Base-by-base conservation (phyloP, 352 stramenopile species). In the Aphanomyces astaci region DNA sequence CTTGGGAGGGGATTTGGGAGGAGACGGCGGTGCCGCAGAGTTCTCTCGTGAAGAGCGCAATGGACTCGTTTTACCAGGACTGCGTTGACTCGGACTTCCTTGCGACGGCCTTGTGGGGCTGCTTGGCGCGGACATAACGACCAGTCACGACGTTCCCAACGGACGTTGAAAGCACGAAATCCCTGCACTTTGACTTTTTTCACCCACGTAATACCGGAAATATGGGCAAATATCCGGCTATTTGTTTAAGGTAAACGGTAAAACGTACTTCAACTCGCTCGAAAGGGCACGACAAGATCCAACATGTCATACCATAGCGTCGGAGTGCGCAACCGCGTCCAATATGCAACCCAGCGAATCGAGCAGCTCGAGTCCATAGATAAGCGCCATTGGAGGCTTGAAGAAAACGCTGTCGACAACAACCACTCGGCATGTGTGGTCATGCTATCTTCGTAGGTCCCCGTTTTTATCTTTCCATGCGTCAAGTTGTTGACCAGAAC, bases 381-480 rank as follows among this genome's bases (percentile, higher is more conserved):
- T 5, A 40, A 51, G 25, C 27, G 28, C 7, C 62, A 68, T 17
- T 68, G 62, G 62, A 15, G 49, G 17, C 39, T 68, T 4, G 28
- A 68, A 32, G 43, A 60, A 27, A 60, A 60, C 22, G 45, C 19
- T 3, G 22, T 22, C n/a, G 62, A 68, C 4, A 68, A 68, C 51
- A 49, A 43, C 22, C 51, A 60, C 0, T 15, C 33, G 10, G 48
- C 27, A 4, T 60, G n/a, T n/a, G n/a, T 68, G 32, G n/a, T 45
- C 1, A 17, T 49, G 5, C 51, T 68, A 2, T 45, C 49, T 5
- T 33, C 62, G 62, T 68, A 52, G 2, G 51, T 31, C 27, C 4
- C n/a, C 10, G 24, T 66, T 1, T 25, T 24, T 59, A 24, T n/a
- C 52, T 49, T 49, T 0, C 1, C 17, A 15, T n/a, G 39, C 39